Evolutionary conservation across 495 filamentous ascomycete genomes (phyloP).

Genomic region (Hypoxylon fragiforme): DNA sequence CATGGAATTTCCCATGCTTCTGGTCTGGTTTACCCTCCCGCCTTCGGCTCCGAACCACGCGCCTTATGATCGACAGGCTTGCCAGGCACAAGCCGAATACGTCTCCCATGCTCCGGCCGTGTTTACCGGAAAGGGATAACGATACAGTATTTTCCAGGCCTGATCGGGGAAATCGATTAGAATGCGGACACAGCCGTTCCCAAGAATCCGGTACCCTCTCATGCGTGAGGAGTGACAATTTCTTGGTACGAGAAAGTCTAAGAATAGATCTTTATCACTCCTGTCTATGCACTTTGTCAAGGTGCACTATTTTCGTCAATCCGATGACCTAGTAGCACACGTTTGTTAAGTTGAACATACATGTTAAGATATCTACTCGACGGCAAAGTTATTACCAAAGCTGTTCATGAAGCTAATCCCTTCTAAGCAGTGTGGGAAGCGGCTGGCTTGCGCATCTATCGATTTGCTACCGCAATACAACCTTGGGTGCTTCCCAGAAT

Average conservation of each 20-base stretch:
- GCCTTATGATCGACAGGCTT: constrained; percentile 26
- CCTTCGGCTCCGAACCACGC: constrained; percentile 26
- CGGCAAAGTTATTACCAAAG: too few species aligned
- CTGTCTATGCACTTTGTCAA: too few species aligned
- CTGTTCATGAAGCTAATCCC: too few species aligned
- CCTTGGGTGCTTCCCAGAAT: background rate
- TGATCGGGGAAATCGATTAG: constrained; percentile 22
- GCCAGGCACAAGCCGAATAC: constrained; percentile 24
- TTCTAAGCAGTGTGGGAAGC: too few species aligned
- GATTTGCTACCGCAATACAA: background rate
- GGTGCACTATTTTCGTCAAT: too few species aligned
- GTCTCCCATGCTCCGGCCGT: constrained; percentile 26
- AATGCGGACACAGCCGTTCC: constrained; percentile 21
- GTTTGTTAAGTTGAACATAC: too few species aligned
- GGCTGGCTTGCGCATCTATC: constrained; percentile 1
- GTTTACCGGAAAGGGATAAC: constrained; percentile 19
- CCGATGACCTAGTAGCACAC: too few species aligned
- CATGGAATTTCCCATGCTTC: constrained; percentile 21
- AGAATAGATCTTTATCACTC: constrained; percentile 28
- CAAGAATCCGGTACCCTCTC: constrained; percentile 14
- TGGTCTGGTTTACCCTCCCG: constrained; percentile 27
- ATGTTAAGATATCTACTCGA: too few species aligned
- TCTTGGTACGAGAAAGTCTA: constrained; percentile 7
- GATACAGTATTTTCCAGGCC: constrained; percentile 9
- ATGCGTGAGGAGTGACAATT: constrained; percentile 7